Conservation (phyloP, 2,329 filamentous ascomycete genomes). For the Xylariaceae sp. region DNA sequence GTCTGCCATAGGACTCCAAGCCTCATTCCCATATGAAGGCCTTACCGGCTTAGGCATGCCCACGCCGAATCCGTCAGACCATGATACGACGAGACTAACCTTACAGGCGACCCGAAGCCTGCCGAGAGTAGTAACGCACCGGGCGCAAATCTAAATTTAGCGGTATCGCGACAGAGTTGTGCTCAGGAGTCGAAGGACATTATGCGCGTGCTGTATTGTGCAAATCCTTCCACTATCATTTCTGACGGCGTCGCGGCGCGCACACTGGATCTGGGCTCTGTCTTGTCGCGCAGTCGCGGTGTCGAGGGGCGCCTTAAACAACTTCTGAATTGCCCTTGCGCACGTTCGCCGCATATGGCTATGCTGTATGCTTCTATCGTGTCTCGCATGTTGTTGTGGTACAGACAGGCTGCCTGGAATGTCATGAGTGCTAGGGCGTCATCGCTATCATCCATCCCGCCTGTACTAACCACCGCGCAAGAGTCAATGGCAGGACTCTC, state of each 20-base stretch:
- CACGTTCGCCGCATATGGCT: not conserved
- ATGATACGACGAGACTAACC: not conserved
- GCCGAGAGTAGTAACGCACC: not conserved
- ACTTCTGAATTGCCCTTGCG: not conserved
- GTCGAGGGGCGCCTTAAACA: not conserved
- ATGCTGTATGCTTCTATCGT: conserved; percentile 3
- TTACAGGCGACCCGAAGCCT: not conserved
- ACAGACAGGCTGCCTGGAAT: not conserved
- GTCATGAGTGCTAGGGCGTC: no score
- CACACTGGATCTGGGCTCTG: not conserved
- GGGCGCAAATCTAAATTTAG: not conserved
- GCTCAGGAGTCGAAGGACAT: conserved; percentile 1
- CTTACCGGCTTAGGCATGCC: not conserved
- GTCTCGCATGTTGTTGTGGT: conserved; percentile 2
- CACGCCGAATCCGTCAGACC: not conserved
- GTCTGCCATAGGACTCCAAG: not conserved
- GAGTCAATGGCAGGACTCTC: not conserved
- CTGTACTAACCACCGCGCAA: not conserved
- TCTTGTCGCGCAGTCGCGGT: not conserved
- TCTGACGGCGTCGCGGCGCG: not conserved
- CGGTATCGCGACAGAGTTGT: not conserved
- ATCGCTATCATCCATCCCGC: no score
- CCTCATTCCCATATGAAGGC: not conserved
- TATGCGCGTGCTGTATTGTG: not conserved
- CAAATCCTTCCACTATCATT: not conserved